Evolutionary conservation across 1,284 basidiomycete species (phyloP).

Genomic region (Athelia psychrophila): DNA sequence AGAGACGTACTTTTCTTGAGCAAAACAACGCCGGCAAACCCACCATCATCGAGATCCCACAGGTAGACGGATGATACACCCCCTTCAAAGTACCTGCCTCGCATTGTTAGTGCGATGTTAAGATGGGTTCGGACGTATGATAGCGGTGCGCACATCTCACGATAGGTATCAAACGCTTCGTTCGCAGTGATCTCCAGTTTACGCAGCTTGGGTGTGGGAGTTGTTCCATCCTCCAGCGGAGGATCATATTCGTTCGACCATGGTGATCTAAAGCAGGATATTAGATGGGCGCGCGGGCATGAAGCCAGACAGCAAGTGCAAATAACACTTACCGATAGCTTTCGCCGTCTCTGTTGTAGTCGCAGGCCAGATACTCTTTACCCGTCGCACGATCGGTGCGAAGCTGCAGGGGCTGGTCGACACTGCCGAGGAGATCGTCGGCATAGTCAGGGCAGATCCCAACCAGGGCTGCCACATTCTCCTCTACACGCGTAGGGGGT

Average conservation of each 20-base stretch:
- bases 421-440: constrained; percentile 92
- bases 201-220: constrained; percentile 81
- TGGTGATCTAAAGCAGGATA: constrained; percentile 68
- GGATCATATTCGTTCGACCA: constrained; percentile 97
- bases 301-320: neutral
- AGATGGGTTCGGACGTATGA: neutral
- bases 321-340: constrained; percentile 81
- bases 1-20: constrained; percentile 88
- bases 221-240: constrained; percentile 82
- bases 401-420: constrained; percentile 92
- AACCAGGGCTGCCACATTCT: constrained; percentile 84
- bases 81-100: constrained; percentile 89
- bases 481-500: constrained; percentile 88
- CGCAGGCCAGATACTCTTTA: constrained; percentile 91
- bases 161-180: constrained; percentile 96
- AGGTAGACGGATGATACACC: constrained; percentile 97
- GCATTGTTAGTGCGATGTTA: neutral
- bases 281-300: neutral
- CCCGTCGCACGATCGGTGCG: constrained; percentile 78
- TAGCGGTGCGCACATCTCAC: constrained; percentile 75
- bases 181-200: constrained; percentile 94
- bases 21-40: constrained; percentile 95
- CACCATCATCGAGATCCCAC: constrained; percentile 96
- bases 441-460: constrained; percentile 91
- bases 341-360: constrained; percentile 97